Conservation (phyloP, 768 basidiomycete genomes). For the Pisolithus orientalis region DNA sequence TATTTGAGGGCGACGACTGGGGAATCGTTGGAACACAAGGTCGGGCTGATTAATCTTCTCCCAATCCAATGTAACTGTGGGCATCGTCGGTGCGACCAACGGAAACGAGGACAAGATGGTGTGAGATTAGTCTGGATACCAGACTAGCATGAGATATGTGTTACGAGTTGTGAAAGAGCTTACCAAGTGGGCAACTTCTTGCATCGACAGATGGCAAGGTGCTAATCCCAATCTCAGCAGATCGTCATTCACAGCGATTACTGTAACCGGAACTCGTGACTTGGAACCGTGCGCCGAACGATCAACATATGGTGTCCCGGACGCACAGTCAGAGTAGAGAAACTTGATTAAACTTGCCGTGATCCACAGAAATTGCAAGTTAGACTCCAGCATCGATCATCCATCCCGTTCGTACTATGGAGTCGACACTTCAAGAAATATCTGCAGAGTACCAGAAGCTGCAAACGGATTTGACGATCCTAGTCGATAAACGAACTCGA, state of each 20-base stretch:
- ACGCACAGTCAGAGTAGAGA: too few species aligned
- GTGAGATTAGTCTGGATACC: neutral
- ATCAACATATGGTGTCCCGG: too few species aligned
- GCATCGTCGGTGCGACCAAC: constrained; percentile 11
- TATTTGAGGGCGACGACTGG: constrained; percentile 81
- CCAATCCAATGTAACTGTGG: constrained; percentile 42
- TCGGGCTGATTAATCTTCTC: constrained; percentile 62
- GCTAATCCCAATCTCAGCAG: too few species aligned
- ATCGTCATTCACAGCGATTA: too few species aligned
- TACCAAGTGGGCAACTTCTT: too few species aligned
- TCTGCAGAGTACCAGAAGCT: constrained; percentile 77
- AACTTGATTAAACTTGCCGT: too few species aligned
- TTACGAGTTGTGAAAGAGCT: too few species aligned
- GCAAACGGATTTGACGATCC: constrained; percentile 63
- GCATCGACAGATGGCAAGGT: too few species aligned
- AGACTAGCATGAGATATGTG: neutral
- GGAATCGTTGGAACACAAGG: constrained; percentile 59
- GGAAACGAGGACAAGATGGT: neutral
- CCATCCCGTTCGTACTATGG: constrained; percentile 35
- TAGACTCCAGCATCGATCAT: neutral
- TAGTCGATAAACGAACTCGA: constrained; percentile 76
- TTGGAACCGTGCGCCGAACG: too few species aligned
- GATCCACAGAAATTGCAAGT: neutral
- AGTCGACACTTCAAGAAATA: constrained; percentile 56
- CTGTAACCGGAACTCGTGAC: too few species aligned